Evolutionary conservation across 192 early-diverging fungal species (phyloP).

Genomic region (Tieghemiomyces parasiticus): DNA sequence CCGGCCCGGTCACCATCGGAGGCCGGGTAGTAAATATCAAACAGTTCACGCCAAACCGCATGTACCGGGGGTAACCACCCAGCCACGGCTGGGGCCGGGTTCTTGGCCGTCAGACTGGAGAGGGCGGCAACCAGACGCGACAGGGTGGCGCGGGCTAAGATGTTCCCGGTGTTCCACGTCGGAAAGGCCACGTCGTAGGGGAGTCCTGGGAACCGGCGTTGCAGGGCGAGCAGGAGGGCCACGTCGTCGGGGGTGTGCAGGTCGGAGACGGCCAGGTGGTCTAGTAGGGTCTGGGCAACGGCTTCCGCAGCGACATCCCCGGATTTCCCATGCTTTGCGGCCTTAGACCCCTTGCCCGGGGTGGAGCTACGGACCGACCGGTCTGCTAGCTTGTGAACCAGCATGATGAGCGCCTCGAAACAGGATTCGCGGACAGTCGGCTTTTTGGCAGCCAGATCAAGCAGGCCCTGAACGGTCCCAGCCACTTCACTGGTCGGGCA

Average conservation of each 20-base stretch:
- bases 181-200: conserved; percentile 15
- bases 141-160: conserved; percentile 19
- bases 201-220: conserved; percentile 17
- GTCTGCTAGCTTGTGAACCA: conserved; percentile 10
- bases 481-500: conserved; percentile 29
- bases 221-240: conserved; percentile 30
- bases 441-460: not conserved
- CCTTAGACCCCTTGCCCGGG: no score
- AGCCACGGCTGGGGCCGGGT: conserved; percentile 13
- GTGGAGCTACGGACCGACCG: no score
- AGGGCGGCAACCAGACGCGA: conserved; percentile 14
- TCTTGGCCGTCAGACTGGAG: not conserved
- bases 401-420: not conserved
- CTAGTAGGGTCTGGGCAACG: not conserved
- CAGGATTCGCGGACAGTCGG: not conserved
- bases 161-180: conserved; percentile 18
- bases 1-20: conserved; percentile 19
- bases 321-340: conserved; percentile 2
- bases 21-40: conserved; percentile 34
- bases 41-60: conserved; percentile 59
- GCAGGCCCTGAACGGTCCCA: not conserved
- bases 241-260: conserved; percentile 37
- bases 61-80: conserved; percentile 71
- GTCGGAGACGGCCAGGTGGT: conserved; percentile 21
- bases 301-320: no score